Percentiles rank a stretch among this genome's conserved stretches.
These are phyloP conservation scores for Diaporthe ampelina DNA, from an alignment of 2,329 filamentous ascomycete species.

Conservation along the genomic window DNA sequence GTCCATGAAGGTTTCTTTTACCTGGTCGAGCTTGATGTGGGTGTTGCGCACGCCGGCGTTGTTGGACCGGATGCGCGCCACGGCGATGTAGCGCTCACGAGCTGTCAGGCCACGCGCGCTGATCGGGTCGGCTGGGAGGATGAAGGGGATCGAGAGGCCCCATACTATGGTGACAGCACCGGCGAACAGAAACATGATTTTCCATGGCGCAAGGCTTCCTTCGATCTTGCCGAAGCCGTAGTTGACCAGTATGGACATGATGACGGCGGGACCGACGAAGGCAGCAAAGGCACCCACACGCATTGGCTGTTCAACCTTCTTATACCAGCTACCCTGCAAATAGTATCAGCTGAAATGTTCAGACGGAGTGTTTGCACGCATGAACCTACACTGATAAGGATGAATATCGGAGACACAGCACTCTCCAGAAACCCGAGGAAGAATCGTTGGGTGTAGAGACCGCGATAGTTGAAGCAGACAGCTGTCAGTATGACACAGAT, in stretches of 20 bases:
- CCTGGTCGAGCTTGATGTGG: slow-evolving; percentile 70
- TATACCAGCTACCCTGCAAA: not conserved
- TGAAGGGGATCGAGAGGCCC: slow-evolving; percentile 44
- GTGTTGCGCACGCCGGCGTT: slow-evolving; percentile 82
- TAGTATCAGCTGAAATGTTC: not conserved
- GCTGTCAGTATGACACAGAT: not conserved
- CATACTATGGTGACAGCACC: slow-evolving; percentile 45
- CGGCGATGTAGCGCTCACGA: slow-evolving; percentile 75
- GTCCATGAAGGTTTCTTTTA: slow-evolving; percentile 64
- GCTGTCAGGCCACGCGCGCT: slow-evolving; percentile 72
- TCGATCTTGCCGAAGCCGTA: slow-evolving; percentile 24
- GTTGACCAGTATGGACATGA: slow-evolving; percentile 10
- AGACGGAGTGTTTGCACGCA: fast-evolving
- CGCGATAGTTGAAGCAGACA: not conserved
- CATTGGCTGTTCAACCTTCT: not conserved
- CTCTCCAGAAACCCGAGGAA: slow-evolving; percentile 22
- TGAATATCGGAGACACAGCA: not conserved
- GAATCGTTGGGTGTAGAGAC: slow-evolving; percentile 2
- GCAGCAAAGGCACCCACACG: not conserved
- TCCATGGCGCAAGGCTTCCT: slow-evolving; percentile 43
- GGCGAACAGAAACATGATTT: slow-evolving; percentile 47
- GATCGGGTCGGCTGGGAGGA: slow-evolving; percentile 59
- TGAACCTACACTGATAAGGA: slow-evolving; percentile 17
- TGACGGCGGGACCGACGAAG: slow-evolving; percentile 9
- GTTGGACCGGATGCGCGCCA: slow-evolving; percentile 81